A percentile compares a stretch with the other conserved stretches of the same genome.
These are phyloP conservation scores for Saccharomycopsis microspora DNA, from an alignment of 805 yeast genomes.

Conservation along the genomic window DNA sequence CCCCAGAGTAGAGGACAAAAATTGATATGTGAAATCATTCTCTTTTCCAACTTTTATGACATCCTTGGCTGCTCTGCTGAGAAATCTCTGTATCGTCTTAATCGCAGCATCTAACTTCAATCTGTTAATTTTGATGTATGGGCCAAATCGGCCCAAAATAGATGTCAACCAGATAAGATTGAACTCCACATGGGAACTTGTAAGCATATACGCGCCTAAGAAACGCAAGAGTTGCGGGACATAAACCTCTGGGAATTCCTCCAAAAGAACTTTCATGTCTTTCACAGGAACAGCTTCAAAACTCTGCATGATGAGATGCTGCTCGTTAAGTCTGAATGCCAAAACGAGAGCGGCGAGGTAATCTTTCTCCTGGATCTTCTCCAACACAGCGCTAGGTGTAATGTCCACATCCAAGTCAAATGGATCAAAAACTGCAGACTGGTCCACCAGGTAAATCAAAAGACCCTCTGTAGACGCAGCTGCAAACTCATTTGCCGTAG, in stretches of 20 bases:
- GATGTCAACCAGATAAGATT: conserved; percentile 71
- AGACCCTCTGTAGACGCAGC: conserved; percentile 95
- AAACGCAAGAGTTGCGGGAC: conserved; percentile 55
- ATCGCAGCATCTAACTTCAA: conserved; percentile 52
- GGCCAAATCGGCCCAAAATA: conserved; percentile 65
- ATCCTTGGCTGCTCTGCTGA: conserved; percentile 65
- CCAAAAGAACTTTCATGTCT: conserved; percentile 56
- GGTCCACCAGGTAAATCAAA: conserved; percentile 70
- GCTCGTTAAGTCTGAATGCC: conserved; percentile 89
- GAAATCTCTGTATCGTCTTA: conserved; percentile 64
- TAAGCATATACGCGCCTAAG: conserved; percentile 54
- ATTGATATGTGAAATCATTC: conserved; percentile 37
- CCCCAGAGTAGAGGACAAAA: too few species aligned
- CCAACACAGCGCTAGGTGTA: conserved; percentile 68
- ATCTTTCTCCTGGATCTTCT: conserved; percentile 41
- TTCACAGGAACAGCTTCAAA: conserved; percentile 63
- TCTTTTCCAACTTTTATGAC: conserved; percentile 42
- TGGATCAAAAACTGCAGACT: conserved; percentile 74
- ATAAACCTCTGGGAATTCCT: conserved; percentile 70
- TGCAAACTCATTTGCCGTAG: conserved; percentile 82
- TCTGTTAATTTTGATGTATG: conserved; percentile 44
- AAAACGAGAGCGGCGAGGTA: conserved; percentile 74
- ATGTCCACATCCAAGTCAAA: conserved; percentile 88
- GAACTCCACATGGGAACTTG: conserved; percentile 77
- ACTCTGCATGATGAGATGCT: conserved; percentile 55